Evolutionary conservation across 805 yeast species (phyloP).

Genomic region (Jamesozyma piceae): DNA sequence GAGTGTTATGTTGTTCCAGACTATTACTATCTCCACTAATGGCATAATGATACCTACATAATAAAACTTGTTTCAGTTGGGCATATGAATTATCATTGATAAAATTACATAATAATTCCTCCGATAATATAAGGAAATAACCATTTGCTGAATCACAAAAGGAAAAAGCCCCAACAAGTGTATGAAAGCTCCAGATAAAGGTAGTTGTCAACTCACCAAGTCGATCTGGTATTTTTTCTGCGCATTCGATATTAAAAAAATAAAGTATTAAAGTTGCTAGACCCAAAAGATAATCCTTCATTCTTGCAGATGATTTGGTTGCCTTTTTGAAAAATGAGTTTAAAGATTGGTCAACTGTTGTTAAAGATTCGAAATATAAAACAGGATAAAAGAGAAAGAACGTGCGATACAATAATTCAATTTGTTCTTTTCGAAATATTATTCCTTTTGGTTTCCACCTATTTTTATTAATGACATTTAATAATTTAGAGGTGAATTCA

Average conservation of each 20-base stretch:
- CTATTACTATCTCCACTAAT: slow-evolving; percentile 49
- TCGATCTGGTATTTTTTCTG: background rate
- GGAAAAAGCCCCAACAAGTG: slow-evolving; percentile 57
- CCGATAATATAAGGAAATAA: slow-evolving; percentile 49
- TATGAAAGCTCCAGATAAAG: slow-evolving; percentile 55
- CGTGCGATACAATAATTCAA: slow-evolving; percentile 24
- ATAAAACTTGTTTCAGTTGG: slow-evolving; percentile 66
- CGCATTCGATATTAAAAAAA: slow-evolving; percentile 6
- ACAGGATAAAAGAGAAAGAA: slow-evolving; percentile 40
- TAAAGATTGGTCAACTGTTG: slow-evolving; percentile 31
- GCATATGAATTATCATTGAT: slow-evolving; percentile 42
- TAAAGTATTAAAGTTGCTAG: slow-evolving; percentile 14
- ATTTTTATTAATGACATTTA: slow-evolving; percentile 20
- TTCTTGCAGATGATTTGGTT: slow-evolving; percentile 33
- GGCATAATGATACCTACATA: slow-evolving; percentile 67
- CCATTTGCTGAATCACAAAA: slow-evolving; percentile 64
- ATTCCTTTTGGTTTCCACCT: slow-evolving; percentile 30
- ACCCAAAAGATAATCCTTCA: slow-evolving; percentile 39
- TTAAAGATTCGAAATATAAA: slow-evolving; percentile 43
- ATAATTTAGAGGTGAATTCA: slow-evolving; percentile 36
- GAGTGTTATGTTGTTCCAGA: slow-evolving; percentile 59
- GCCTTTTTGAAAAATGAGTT: slow-evolving; percentile 39
- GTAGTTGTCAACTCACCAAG: slow-evolving; percentile 7
- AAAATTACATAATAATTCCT: slow-evolving; percentile 41
- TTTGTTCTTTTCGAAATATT: slow-evolving; percentile 1